Evolutionary conservation across 2,329 filamentous ascomycete species (phyloP).

Genomic region (Ceratocystis cacaofunesta): DNA sequence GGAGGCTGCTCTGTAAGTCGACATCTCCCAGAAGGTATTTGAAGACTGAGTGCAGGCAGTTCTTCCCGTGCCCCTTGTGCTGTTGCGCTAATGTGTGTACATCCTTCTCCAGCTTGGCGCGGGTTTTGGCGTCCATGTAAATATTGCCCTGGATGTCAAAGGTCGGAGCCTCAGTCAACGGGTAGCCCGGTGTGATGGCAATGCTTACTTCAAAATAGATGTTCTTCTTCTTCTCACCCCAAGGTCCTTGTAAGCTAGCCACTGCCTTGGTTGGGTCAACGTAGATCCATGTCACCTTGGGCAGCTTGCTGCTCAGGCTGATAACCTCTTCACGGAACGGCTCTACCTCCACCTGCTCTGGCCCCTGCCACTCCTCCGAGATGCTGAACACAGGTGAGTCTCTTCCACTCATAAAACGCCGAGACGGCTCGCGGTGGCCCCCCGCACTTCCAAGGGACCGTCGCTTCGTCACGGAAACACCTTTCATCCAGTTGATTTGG

Average conservation of each 20-base stretch:
- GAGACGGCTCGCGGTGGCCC: conserved; percentile 22
- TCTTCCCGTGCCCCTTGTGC: conserved; percentile 42
- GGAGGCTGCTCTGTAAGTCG: conserved; percentile 44
- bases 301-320: conserved; percentile 45
- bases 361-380: conserved; percentile 36
- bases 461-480: conserved; percentile 36
- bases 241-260: conserved; percentile 32
- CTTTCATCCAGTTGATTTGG: conserved; percentile 56
- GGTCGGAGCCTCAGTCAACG: conserved; percentile 40
- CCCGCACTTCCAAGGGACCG: conserved; percentile 23
- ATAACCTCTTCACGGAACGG: conserved; percentile 50
- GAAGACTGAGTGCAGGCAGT: conserved; percentile 47
- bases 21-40: conserved; percentile 50
- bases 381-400: conserved; percentile 33
- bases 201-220: conserved; percentile 50
- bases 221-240: conserved; percentile 40
- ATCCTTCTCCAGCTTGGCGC: conserved; percentile 26
- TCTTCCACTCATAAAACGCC: conserved; percentile 35
- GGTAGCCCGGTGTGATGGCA: conserved; percentile 44
- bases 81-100: conserved; percentile 35
- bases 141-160: conserved; percentile 48
- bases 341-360: conserved; percentile 35
- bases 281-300: conserved; percentile 49
- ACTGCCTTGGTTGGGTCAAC: conserved; percentile 23
- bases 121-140: conserved; percentile 42